Percentiles rank a stretch among this genome's conserved stretches.
phyloP scores from a whole-genome alignment of 192 early-diverging fungal genomes.

The Oehlia diaphana region DNA sequence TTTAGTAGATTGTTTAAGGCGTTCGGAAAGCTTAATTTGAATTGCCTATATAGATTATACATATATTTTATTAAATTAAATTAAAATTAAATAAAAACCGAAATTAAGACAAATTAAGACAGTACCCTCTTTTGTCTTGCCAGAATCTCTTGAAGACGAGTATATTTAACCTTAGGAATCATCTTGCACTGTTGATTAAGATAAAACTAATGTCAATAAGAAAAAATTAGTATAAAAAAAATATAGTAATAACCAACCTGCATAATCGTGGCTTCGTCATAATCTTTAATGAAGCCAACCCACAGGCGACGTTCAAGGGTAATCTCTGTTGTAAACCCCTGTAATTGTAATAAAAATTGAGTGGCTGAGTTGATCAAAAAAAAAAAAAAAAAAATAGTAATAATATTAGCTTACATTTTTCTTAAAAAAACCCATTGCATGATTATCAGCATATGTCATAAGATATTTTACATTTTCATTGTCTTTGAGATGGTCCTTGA shows the following conservation, averaged over 20 bases:
- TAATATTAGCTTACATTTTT: conserved; percentile 67
- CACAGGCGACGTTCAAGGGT: conserved; percentile 89
- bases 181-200: not conserved
- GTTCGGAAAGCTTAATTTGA: conserved; percentile 77
- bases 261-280: conserved; percentile 99
- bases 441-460: conserved; percentile 98
- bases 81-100: not conserved
- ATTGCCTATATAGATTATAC: conserved; percentile 56
- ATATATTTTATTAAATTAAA: not conserved
- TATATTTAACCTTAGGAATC: conserved; percentile 72
- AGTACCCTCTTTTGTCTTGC: conserved; percentile 54
- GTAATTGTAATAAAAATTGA: not conserved
- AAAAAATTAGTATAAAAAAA: not conserved
- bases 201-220: not conserved
- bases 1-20: conserved; percentile 70
- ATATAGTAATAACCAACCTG: conserved; percentile 31
- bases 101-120: not conserved
- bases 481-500: conserved; percentile 90
- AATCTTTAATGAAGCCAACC: conserved; percentile 99
- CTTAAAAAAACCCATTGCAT: conserved; percentile 98
- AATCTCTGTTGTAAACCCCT: conserved; percentile 96
- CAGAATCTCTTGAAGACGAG: conserved; percentile 70
- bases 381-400: not conserved
- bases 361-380: not conserved
- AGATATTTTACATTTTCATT: conserved; percentile 80